Evolutionary conservation across 1,284 basidiomycete species (phyloP), one percentile per base, ranked within the genome.

Genomic region (Naganishia sp.): DNA sequence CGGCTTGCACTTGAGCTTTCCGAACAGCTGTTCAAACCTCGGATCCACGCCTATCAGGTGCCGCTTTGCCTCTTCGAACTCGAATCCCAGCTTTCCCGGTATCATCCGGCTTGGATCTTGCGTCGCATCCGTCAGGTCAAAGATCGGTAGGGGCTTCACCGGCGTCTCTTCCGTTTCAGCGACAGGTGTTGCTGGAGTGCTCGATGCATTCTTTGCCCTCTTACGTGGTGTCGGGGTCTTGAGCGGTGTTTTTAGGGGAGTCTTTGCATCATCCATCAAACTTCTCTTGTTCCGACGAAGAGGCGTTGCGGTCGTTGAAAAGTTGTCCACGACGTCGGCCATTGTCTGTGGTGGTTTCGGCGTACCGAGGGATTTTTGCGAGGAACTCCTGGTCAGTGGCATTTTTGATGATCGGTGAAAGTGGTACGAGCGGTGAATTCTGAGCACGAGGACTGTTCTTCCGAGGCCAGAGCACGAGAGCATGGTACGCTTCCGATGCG

Each of bases 1-100:
- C 2, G 90, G 90, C 68, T 85, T 86, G 75, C 90, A 91, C 46
- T 80, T 78, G 70, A 90, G 77, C 64, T 82, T 81, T 44, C 79
- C 74, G 74, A 94, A 91, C 3, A 92, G 70, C 50, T 84, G 83
- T 68, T 83, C 81, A 75, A 92, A 94, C 0, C 90, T 85, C 6
- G 78, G 71, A 72, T 92, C 90, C 5, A 82, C 84, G 4, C 75
- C 70, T 65, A 86, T 83, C 33, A 92, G 83, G 74, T 92, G 89
- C 9, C 77, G 69, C 75, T 86, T 88, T 0, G 89, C 90, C 7
- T 87, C 84, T 59, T 86, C 84, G 71, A 90, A 87, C 13, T 85
- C 84, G 79, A 94, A 94, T 6, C 84, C 83, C 43, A 92, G 82
- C 25, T 63, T 63, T 4, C 55, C 66, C 16, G 66, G 66, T 18